phyloP scores from a whole-genome alignment of 1,284 basidiomycete genomes.

The Ustilago xerochloae region DNA sequence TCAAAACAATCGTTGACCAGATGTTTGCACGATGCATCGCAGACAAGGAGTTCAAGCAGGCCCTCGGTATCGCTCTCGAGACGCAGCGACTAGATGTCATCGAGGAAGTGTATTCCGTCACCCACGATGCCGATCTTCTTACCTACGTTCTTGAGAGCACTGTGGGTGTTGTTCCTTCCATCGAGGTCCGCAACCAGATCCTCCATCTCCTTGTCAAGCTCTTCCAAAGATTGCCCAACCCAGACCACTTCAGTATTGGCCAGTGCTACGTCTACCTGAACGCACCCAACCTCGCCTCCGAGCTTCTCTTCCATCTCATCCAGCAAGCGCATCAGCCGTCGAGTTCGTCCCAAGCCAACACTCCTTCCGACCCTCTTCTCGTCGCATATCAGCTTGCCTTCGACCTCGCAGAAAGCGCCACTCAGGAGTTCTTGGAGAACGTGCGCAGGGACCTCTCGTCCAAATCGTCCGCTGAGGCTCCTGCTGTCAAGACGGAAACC shows the following conservation, averaged over 20 bases:
- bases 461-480: slow-evolving; percentile 19
- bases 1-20: slow-evolving; percentile 64
- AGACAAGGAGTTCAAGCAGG: slow-evolving; percentile 63
- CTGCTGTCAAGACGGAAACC: slow-evolving; percentile 23
- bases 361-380: slow-evolving; percentile 58
- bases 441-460: slow-evolving; percentile 54
- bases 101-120: slow-evolving; percentile 61
- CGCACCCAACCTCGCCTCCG: slow-evolving; percentile 57
- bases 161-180: slow-evolving; percentile 59
- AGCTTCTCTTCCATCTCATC: slow-evolving; percentile 62
- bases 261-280: slow-evolving; percentile 68
- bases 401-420: slow-evolving; percentile 67
- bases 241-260: slow-evolving; percentile 67
- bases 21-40: slow-evolving; percentile 66
- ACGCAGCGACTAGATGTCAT: slow-evolving; percentile 64
- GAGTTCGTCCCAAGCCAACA: slow-evolving; percentile 56
- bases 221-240: slow-evolving; percentile 63
- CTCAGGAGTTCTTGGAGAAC: slow-evolving; percentile 67
- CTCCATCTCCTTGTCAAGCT: slow-evolving; percentile 66
- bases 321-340: slow-evolving; percentile 56
- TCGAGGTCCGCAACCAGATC: slow-evolving; percentile 61
- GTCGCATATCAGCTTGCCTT: slow-evolving; percentile 67
- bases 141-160: slow-evolving; percentile 65
- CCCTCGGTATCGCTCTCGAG: slow-evolving; percentile 66
- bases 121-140: slow-evolving; percentile 60